Base-by-base conservation (phyloP, 805 yeast species). In the Phaffomyces opuntiae region DNA sequence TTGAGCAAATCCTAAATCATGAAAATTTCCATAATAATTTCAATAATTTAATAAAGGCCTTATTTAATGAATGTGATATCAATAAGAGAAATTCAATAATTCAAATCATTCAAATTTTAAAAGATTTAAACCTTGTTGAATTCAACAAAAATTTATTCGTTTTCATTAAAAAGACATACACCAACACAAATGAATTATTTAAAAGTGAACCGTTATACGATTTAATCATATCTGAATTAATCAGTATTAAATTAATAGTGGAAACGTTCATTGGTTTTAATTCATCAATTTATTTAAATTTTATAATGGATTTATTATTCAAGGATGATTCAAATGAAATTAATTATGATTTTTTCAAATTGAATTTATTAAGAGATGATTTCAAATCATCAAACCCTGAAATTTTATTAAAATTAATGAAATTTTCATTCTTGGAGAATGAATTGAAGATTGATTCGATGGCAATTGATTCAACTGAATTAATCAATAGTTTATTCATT, bases 181-280 rank as follows among this genome's bases (percentile, higher is more conserved):
- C 41, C 42, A 51, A 50, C 26, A 43, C 51, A 6, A 69, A 67
- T 38, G 68, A 65, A 45, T 62, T 66, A 3, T 50, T 61, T 24
- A 64, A 68, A 44, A 50, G 64, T 39, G 69, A 62, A 36, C 59
- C 73, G 12, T 50, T 72, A 7, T 46, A 65, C n/a, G 66, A 61
- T 27, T 47, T 74, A 38, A 53, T 74, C 1, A 46, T 66, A 12
- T 64, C 69, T 43, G 70, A 66, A 17, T 60, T 73, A 36, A 49
- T 70, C 3, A 51, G 57, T 3, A 40, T 75, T 5, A 56, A 64
- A 14, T 50, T 62, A 2, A 52, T 72, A 1, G 57, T 67, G 7
- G 67, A 65, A 14, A 52, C 70, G 6, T 58, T 64, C 38, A 39
- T 59, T 42, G 42, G 52, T 9, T 56, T 57, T 39, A 49, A 53